Conservation (phyloP, 75 land plant species). For the Pinus albicaulis region DNA sequence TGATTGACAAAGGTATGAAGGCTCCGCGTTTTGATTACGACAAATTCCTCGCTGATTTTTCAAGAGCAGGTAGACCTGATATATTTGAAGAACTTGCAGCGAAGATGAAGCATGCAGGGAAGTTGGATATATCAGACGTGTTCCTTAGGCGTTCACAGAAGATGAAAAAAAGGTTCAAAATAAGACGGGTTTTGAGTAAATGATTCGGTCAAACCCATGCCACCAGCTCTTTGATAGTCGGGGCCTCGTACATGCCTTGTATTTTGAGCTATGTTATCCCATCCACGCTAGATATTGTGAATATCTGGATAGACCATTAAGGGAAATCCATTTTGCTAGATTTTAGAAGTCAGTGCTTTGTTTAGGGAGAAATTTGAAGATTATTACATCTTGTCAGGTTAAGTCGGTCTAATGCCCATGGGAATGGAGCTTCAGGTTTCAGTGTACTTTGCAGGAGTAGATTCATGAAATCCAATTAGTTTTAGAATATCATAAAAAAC, state of each 20-base stretch:
- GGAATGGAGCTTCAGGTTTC: neutral
- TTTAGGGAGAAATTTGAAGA: neutral
- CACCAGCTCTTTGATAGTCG: neutral
- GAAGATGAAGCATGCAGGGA: conserved; percentile 53
- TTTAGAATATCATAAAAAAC: neutral
- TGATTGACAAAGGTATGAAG: conserved; percentile 71
- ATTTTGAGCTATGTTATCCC: neutral
- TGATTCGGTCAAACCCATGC: neutral
- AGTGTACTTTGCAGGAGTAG: neutral
- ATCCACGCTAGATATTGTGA: neutral
- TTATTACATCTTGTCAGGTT: neutral
- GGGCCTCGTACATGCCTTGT: neutral
- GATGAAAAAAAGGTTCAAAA: conserved; percentile 39
- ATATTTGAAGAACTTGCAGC: conserved; percentile 47
- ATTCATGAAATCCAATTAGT: neutral
- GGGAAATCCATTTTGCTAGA: neutral
- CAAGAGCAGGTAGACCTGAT: conserved; percentile 47
- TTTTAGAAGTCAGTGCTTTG: neutral
- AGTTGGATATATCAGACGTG: conserved; percentile 35
- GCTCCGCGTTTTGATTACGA: conserved; percentile 55
- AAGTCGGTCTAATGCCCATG: neutral
- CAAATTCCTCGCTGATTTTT: conserved; percentile 55
- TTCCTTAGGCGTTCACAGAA: conserved; percentile 42
- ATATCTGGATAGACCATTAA: neutral
- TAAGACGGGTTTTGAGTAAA: neutral